Evolutionary conservation across 345 rosid species (phyloP).

Genomic region (Acer saccharum): DNA sequence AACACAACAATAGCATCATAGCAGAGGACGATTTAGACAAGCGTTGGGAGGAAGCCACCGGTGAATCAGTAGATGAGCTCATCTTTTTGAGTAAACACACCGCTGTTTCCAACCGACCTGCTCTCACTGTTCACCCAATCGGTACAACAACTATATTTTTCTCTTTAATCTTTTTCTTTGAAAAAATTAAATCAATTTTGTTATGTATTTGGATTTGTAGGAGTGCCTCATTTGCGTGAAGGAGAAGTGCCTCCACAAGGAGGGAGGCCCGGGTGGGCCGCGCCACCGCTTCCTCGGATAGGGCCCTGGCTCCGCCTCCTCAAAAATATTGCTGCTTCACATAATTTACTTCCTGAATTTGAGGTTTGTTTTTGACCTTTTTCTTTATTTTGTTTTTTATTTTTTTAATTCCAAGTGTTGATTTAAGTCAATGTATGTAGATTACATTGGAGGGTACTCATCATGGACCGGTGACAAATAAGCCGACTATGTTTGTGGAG

Average conservation of each 20-base stretch:
- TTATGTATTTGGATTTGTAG: slow-evolving; percentile 26
- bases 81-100: slow-evolving; percentile 92
- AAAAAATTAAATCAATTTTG: neutral
- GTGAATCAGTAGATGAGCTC: slow-evolving; percentile 78
- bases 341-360: slow-evolving; percentile 83
- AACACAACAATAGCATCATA: slow-evolving; percentile 63
- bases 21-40: slow-evolving; percentile 76
- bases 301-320: slow-evolving; percentile 90
- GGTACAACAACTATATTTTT: slow-evolving; percentile 34
- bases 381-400: neutral
- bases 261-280: slow-evolving; percentile 94
- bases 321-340: slow-evolving; percentile 68
- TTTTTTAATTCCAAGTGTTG: slow-evolving; percentile 6
- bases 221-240: slow-evolving; percentile 83
- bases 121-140: slow-evolving; percentile 85
- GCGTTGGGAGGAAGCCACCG: slow-evolving; percentile 85
- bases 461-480: slow-evolving; percentile 85
- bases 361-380: slow-evolving; percentile 48
- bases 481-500: slow-evolving; percentile 89
- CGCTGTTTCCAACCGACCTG: slow-evolving; percentile 90
- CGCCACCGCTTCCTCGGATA: slow-evolving; percentile 78
- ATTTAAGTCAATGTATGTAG: slow-evolving; percentile 35
- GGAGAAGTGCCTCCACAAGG: slow-evolving; percentile 87
- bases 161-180: neutral
- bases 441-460: slow-evolving; percentile 93